Evolutionary conservation across 1,139 yeast species (phyloP).

Genomic region (Pneumocystis wakefieldiae): DNA sequence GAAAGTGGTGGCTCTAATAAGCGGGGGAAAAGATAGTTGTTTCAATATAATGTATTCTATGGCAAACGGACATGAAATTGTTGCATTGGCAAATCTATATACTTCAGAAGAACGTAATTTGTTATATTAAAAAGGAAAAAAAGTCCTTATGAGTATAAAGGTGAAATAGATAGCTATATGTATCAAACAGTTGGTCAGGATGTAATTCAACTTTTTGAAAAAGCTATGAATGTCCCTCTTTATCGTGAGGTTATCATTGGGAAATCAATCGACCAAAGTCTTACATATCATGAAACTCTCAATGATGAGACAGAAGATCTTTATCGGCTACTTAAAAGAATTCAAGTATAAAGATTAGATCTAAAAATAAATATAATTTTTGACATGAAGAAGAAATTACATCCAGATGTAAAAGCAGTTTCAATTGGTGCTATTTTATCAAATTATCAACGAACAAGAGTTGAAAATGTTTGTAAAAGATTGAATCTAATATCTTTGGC

Average conservation of each 20-base stretch:
- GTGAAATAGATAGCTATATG: conserved; percentile 87
- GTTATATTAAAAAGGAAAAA: not conserved
- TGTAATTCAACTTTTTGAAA: conserved; percentile 46
- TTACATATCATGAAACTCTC: conserved; percentile 50
- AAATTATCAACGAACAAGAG: conserved; percentile 82
- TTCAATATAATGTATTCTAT: conserved; percentile 75
- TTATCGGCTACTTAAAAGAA: conserved; percentile 31
- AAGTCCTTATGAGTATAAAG: conserved; percentile 13
- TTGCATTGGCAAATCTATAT: conserved; percentile 69
- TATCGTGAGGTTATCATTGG: conserved; percentile 58
- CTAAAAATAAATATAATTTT: not conserved
- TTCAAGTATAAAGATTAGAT: not conserved
- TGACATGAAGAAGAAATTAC: conserved; percentile 29
- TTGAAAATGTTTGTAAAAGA: conserved; percentile 73
- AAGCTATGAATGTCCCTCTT: conserved; percentile 67
- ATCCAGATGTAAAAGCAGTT: conserved; percentile 70
- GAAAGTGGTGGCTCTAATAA: conserved; percentile 83
- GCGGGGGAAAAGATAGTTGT: conserved; percentile 95
- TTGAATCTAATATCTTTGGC: conserved; percentile 55
- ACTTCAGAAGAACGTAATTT: conserved; percentile 31
- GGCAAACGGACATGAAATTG: conserved; percentile 65
- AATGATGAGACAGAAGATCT: conserved; percentile 83
- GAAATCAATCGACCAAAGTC: conserved; percentile 42
- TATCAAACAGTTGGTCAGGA: conserved; percentile 97
- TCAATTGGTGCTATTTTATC: conserved; percentile 93